These are phyloP conservation scores for Harringtonia aguacate DNA, from an alignment of 2,329 filamentous ascomycete species.

Conservation along the genomic window DNA sequence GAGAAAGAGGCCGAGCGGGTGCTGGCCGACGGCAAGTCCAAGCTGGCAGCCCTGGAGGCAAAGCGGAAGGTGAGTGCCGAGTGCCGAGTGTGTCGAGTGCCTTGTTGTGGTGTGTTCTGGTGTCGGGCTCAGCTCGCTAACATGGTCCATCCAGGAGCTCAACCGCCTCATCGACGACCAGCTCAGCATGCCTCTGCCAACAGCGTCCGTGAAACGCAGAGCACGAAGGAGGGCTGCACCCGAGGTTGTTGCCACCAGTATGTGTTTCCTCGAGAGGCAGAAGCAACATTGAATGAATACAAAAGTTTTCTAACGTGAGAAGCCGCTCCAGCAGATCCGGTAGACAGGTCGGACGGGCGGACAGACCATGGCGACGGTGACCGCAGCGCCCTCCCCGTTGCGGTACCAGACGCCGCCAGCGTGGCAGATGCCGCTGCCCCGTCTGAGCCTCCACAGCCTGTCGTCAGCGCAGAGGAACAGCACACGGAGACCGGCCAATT, in stretches of 20 bases:
- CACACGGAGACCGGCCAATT: too few relatives aligned
- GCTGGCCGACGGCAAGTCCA: constrained; percentile 21
- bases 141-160: constrained; percentile 22
- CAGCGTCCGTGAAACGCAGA: constrained; percentile 16
- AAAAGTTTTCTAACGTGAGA: too few relatives aligned
- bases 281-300: too few relatives aligned
- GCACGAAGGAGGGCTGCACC: neutral
- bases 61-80: constrained; percentile 17
- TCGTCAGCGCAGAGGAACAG: too few relatives aligned
- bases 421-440: too few relatives aligned
- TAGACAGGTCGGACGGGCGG: neutral
- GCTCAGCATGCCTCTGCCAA: constrained; percentile 21
- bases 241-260: neutral
- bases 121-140: neutral
- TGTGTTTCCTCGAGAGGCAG: neutral
- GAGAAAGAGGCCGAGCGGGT: constrained; percentile 20
- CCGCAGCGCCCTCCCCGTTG: neutral
- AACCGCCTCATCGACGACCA: constrained; percentile 31
- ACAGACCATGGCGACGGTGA: constrained; percentile 5
- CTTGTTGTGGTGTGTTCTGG: neutral
- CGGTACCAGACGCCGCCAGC: too few relatives aligned
- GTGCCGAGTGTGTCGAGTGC: too few relatives aligned
- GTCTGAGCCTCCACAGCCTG: too few relatives aligned
- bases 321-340: constrained; percentile 1
- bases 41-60: constrained; percentile 22